Percentiles rank a stretch among this genome's conserved stretches.
phyloP scores from a whole-genome alignment of 352 stramenopile species.

The Globisporangium spiculum region DNA sequence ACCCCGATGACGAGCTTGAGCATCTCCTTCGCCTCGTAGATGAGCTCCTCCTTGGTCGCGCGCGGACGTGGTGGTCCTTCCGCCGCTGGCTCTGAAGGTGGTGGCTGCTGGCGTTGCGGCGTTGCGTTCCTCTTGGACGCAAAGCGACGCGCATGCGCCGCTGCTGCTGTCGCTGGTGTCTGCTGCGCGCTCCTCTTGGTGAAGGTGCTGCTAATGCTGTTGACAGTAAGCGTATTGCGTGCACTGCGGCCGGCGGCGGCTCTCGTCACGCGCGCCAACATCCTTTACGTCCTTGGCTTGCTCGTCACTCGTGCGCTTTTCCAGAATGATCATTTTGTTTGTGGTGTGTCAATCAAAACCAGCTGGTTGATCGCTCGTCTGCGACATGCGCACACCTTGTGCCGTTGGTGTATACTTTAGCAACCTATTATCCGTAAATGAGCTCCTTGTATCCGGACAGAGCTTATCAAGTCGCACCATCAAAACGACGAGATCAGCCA shows the following conservation, averaged over 20 bases:
- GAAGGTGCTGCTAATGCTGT: background rate
- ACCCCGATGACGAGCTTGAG: conserved; percentile 61
- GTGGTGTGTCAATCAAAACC: conserved; percentile 1
- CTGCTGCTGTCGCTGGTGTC: too few relatives aligned
- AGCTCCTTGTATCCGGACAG: background rate
- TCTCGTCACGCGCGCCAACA: conserved; percentile 11
- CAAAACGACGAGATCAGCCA: conserved; percentile 14
- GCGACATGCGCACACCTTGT: background rate
- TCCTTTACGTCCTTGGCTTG: background rate
- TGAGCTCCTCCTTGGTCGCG: conserved; percentile 44
- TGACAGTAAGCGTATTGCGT: background rate
- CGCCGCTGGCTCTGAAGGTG: background rate
- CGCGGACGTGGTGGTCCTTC: background rate
- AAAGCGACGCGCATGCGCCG: conserved; percentile 5
- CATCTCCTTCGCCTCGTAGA: conserved; percentile 56
- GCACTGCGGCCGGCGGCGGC: background rate
- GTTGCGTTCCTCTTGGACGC: conserved; percentile 16
- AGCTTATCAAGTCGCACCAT: background rate
- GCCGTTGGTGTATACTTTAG: background rate
- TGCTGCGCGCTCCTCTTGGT: background rate
- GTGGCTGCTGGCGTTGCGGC: conserved; percentile 1
- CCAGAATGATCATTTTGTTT: background rate
- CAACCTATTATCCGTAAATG: background rate
- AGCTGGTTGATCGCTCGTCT: background rate
- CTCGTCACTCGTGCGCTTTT: background rate